A percentile compares a stretch with the other conserved stretches of the same genome.
Conservation (phyloP, 495 filamentous ascomycete genomes). For the Lasiosphaeria miniovina region DNA sequence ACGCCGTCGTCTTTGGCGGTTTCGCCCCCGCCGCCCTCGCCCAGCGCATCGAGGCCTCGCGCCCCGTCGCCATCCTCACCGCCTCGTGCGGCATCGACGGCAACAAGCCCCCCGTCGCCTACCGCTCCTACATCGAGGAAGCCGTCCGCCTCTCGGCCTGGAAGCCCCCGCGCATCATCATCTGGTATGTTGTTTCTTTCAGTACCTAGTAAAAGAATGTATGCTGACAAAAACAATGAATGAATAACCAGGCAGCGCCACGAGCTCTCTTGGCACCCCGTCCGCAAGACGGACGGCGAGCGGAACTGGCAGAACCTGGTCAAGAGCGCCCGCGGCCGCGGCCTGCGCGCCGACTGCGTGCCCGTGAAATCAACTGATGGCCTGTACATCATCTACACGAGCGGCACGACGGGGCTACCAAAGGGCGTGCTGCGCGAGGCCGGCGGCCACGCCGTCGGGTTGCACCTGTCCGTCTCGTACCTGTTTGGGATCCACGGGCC, state of each 20-base stretch:
- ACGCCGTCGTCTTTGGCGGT: conserved; percentile 89
- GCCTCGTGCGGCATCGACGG: conserved; percentile 93
- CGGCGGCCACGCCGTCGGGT: conserved; percentile 83
- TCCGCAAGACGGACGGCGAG: conserved; percentile 62
- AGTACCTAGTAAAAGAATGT: background rate
- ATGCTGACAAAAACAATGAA: background rate
- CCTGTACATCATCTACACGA: conserved; percentile 89
- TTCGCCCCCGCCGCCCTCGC: conserved; percentile 80
- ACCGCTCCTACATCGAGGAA: conserved; percentile 69
- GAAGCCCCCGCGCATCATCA: conserved; percentile 63
- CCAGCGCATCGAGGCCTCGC: conserved; percentile 81
- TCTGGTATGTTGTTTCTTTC: conserved; percentile 46
- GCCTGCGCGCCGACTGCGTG: conserved; percentile 65
- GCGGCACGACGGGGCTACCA: conserved; percentile 78
- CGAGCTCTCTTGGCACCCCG: conserved; percentile 66
- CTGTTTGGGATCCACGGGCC: conserved; percentile 77
- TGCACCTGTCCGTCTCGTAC: conserved; percentile 74
- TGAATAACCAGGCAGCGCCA: conserved; percentile 54
- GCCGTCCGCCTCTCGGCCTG: conserved; percentile 56
- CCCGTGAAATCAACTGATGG: conserved; percentile 73
- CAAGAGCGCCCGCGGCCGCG: conserved; percentile 60
- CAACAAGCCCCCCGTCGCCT: conserved; percentile 67
- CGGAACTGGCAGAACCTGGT: conserved; percentile 77
- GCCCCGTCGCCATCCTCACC: conserved; percentile 74
- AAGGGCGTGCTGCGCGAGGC: conserved; percentile 86